Evolutionary conservation across 2,329 filamentous ascomycete genomes (phyloP).

Genomic region (Verticillium zaregamsianum): DNA sequence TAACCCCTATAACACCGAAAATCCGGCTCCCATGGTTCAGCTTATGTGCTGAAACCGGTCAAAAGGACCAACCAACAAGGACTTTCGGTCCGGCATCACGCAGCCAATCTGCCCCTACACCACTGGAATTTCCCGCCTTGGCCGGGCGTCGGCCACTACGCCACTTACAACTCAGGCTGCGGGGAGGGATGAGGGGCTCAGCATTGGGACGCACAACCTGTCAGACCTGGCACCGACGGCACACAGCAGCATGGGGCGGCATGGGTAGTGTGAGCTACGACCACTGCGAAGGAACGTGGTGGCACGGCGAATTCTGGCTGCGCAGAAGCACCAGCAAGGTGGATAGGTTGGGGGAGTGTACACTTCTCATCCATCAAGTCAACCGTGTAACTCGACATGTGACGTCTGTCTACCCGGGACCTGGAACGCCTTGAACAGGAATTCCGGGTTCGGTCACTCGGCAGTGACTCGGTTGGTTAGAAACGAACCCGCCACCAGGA

Average conservation of each 20-base stretch:
- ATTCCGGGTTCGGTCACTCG: not conserved
- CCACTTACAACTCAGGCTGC: no score
- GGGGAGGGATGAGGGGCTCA: no score
- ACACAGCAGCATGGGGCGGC: no score
- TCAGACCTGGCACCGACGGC: no score
- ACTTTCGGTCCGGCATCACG: not conserved
- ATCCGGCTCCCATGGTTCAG: not conserved
- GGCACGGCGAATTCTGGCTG: not conserved
- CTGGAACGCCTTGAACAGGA: not conserved
- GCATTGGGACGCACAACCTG: no score
- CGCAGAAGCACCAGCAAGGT: not conserved
- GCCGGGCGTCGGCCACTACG: no score
- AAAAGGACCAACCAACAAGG: no score
- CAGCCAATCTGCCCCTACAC: no score
- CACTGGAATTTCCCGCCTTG: no score
- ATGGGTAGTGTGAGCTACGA: no score
- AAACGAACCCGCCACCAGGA: not conserved
- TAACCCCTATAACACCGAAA: not conserved
- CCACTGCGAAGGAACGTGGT: not conserved
- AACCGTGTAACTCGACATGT: not conserved
- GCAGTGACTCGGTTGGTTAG: not conserved
- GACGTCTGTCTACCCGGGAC: not conserved
- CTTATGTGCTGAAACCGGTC: no score
- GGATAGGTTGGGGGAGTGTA: not conserved
- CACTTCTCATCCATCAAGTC: not conserved